Evolutionary conservation across 2,329 filamentous ascomycete genomes (phyloP).

Genomic region (Ascochyta lentis): DNA sequence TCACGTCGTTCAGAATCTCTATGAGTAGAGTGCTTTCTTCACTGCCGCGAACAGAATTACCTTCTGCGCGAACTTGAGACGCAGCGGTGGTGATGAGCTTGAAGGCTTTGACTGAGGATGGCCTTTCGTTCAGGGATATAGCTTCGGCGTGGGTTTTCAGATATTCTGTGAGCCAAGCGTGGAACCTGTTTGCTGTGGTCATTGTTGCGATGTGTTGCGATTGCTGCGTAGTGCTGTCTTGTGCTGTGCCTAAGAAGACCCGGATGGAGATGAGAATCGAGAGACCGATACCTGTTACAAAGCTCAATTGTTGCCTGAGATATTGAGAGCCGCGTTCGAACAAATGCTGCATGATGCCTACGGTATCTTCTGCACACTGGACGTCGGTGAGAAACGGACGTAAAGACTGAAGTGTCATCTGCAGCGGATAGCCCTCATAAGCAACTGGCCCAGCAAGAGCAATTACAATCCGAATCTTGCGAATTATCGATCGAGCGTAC

Average conservation of each 20-base stretch:
- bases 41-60: slow-evolving; percentile 72
- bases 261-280: slow-evolving; percentile 80
- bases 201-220: slow-evolving; percentile 80
- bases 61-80: slow-evolving; percentile 69
- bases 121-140: slow-evolving; percentile 26
- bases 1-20: slow-evolving; percentile 79
- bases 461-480: slow-evolving; percentile 83
- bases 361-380: slow-evolving; percentile 87
- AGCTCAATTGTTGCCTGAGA: slow-evolving; percentile 71
- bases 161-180: slow-evolving; percentile 77
- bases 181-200: slow-evolving; percentile 76
- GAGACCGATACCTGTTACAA: slow-evolving; percentile 80
- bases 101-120: slow-evolving; percentile 61
- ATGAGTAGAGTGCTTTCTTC: slow-evolving; percentile 81
- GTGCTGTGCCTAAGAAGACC: slow-evolving; percentile 74
- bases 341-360: slow-evolving; percentile 87
- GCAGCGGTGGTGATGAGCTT: slow-evolving; percentile 72
- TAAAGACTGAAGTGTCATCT: slow-evolving; percentile 86
- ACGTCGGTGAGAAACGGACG: slow-evolving; percentile 79
- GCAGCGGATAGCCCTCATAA: slow-evolving; percentile 79
- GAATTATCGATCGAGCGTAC: slow-evolving; percentile 83
- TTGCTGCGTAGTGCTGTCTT: slow-evolving; percentile 83
- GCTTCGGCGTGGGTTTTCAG: slow-evolving; percentile 60
- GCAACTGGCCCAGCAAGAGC: slow-evolving; percentile 76
- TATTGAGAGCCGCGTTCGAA: slow-evolving; percentile 71